Evolutionary conservation across 495 filamentous ascomycete species (phyloP), one percentile per base, ranked within the genome.

Genomic region (Trichoderma erinaceum): DNA sequence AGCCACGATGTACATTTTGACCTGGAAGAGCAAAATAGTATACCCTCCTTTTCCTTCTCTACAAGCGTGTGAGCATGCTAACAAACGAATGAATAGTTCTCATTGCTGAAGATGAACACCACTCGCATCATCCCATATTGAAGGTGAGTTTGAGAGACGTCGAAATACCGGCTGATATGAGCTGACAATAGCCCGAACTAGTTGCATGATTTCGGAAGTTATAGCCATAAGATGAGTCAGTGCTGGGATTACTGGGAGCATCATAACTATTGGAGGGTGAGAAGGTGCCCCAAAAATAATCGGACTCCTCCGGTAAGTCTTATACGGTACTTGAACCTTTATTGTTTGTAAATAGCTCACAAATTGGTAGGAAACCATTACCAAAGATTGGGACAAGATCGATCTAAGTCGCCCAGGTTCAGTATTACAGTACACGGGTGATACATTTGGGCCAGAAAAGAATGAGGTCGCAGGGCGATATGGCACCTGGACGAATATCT

Each of bases 1-100:
- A 61, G 41, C 21, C 41, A 66, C 23, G 65, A 66, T n/a, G 65
- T 66, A 5, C 65, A 66, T 32, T 66, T 66, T 32, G 65, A 66
- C 21, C 13, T 66, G 12, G 65, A 66, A 29, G 65, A 66, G 27
- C 38, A 44, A 5, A 66, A 66, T 25, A 50, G 65, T 66, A 52
- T n/a, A 29, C 29, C 56, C 27, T 21, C 11, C 15, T 1, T 18
- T 21, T 21, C 27, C 25, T 4, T 32, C 11, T 16, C 8, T 15
- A 61, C 8, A 38, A 38, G 4, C n/a, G n/a, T 29, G 1, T 32
- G 13, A 61, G 10, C 11, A 21, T 10, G 56, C 56, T 61, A 61
- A 61, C 56, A 4, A 29, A 18, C 15, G 12, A 8, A 16, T 32
- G 23, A 11, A 44, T 32, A 65, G 63, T 65, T 41, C 63, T 65